Base-by-base conservation (phyloP, 306 rosid species). In the Prunus campanulata region DNA sequence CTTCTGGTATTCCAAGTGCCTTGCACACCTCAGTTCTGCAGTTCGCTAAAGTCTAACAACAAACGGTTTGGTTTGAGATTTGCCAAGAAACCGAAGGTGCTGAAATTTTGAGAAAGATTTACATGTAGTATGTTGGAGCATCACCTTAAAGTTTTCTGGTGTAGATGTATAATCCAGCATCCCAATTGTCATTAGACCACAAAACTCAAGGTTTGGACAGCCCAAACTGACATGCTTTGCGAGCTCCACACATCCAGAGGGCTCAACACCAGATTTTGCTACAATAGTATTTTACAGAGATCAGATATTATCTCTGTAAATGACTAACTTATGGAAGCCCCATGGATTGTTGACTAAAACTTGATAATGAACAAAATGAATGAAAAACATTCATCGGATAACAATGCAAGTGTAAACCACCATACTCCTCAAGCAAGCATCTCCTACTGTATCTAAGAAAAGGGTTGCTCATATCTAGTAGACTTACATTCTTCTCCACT, bases 241-340 rank as follows among this genome's bases (percentile, higher is more conserved):
- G 47, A 95, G 92, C 69, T 90, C 97, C 71, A 88, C 90, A 75
- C 97, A 92, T 51, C 54, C 74, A 71, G 88, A 66, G 50, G 97
- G 98, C 81, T 92, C 92, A 74, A 92, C 93, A 24, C 98, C 97
- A 79, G 25, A 95, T 83, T 95, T 95, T 54, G 98, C 98, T 90
- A 93, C 76, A 74, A 75, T 13, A 13, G 50, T 46, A 68, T 66
- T 42, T 2, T 16, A 27, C n/a, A 20, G 19, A 56, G 61, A 25
- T 68, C 57, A 75, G 25, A 75, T 52, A 42, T 50, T 25, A 35
- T 27, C 10, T 74, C 12, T 20, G 4, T 25, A 57, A 19, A 56
- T 24, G 18, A 13, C 8, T 61, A 80, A 32, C 35, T 9, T 50
- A 20, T 20, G 48, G 25, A 65, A 65, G 69, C 20, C 25, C 20